phyloP scores from a whole-genome alignment of 2,329 filamentous ascomycete species.

The Scytalidium lignicola region DNA sequence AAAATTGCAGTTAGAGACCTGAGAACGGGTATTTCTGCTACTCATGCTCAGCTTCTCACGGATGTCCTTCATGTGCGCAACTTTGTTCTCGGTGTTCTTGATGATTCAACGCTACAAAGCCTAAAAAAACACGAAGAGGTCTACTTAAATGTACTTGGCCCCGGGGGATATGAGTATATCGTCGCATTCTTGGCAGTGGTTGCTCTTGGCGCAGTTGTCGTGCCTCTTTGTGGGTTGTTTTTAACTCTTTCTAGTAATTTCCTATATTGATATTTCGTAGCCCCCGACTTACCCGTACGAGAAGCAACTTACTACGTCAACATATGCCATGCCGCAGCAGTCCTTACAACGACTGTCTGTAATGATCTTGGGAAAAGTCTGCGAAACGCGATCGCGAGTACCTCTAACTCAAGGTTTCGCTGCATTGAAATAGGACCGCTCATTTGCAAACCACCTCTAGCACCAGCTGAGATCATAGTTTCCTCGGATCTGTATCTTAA shows the following conservation, averaged over 20 bases:
- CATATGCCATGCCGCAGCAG: slow-evolving; percentile 32
- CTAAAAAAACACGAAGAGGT: slow-evolving; percentile 32
- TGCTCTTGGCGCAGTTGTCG: slow-evolving; percentile 41
- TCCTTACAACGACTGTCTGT: slow-evolving; percentile 12
- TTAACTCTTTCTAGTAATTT: background rate
- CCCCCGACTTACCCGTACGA: slow-evolving; percentile 34
- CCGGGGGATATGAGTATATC: slow-evolving; percentile 41
- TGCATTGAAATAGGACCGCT: background rate
- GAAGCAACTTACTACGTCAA: slow-evolving; percentile 39
- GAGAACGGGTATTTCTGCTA: slow-evolving; percentile 12
- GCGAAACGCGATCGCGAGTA: background rate
- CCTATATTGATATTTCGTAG: background rate
- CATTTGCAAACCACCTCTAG: background rate
- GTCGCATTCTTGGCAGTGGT: slow-evolving; percentile 41
- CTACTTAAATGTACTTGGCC: slow-evolving; percentile 39
- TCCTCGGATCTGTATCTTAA: background rate
- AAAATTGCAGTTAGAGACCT: background rate
- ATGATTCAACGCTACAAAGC: slow-evolving; percentile 14
- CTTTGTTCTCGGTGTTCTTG: slow-evolving; percentile 24
- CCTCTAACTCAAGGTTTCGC: background rate
- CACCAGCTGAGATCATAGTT: background rate
- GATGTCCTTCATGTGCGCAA: slow-evolving; percentile 39
- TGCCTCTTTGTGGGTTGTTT: slow-evolving; percentile 31
- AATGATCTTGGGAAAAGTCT: background rate
- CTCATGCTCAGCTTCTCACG: slow-evolving; percentile 37